Evolutionary conservation across 176 grass and related monocot species (phyloP), one percentile per base, ranked within the genome.

Genomic region (Zoysia pacifica): DNA sequence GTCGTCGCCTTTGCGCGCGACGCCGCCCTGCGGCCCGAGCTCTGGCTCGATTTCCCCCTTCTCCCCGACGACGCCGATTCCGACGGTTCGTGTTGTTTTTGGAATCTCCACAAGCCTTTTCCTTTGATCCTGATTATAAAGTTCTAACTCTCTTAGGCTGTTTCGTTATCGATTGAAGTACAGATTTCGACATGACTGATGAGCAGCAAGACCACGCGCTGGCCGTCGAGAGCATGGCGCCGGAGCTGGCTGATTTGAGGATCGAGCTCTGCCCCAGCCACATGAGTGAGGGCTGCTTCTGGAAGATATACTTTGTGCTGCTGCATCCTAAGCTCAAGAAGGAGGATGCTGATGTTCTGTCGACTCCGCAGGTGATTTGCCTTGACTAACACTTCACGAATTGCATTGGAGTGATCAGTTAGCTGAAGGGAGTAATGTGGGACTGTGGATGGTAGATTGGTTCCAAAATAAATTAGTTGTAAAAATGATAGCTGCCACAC

Each of bases 221-320:
- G 63, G 90, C 90, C 50, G 83, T 98, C 10, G 95, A 98, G 79
- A 77, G 79, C 42, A 36, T 98, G 67, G 86, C 76, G 42, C 95
- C 95, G 5, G 87, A 89, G 78, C 86, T 98, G 71, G 92, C 92
- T 13, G 92, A 89, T 55, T 75, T 94, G 64, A 82, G 96, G 71
- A 91, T 98, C 77, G 89, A 90, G 46, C 92, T 95, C 78, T 94
- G 92, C 62, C 96, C 96, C 13, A 65, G 52, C 70, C 80, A 93
- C 75, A 94, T 98, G 88, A 93, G 88, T 10, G 96, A 95, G 79
- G 85, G 70, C 40, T 91, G 91, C 66, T 98, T 98, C 83, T 98
- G 96, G 96, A 92, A 81, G 86, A 93, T 98, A 62, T 98, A 98
- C 83, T 95, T 98, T 62, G 81, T 93, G 60, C 86, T 94, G 62